Conservation (phyloP, 176 grass and related monocot species). For the Oryza coarctata region DNA sequence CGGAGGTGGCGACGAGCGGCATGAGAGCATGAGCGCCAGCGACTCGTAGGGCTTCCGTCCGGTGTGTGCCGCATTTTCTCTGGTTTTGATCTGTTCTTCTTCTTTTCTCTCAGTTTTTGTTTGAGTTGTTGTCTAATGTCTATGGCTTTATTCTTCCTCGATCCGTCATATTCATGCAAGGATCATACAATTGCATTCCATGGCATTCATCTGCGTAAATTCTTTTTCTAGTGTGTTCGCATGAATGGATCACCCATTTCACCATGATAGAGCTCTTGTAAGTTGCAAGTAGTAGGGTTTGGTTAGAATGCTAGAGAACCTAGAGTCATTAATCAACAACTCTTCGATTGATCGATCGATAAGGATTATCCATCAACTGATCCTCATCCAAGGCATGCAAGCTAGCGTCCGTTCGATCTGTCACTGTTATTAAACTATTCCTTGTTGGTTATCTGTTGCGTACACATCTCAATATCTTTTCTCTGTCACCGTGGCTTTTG, state of each 20-base stretch:
- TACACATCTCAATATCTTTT: neutral
- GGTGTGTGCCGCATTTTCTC: neutral
- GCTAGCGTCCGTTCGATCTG: neutral
- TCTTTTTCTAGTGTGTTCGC: neutral
- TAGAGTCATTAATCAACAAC: neutral
- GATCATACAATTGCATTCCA: constrained; percentile 22
- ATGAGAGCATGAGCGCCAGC: constrained; percentile 73
- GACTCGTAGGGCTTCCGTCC: constrained; percentile 61
- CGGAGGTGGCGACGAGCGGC: constrained; percentile 38
- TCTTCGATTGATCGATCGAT: neutral
- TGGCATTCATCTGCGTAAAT: constrained; percentile 9
- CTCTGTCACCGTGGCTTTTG: neutral
- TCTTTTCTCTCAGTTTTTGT: constrained; percentile 36
- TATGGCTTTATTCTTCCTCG: neutral
- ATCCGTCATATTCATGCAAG: constrained; percentile 8
- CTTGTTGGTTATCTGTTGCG: neutral
- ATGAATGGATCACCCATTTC: neutral
- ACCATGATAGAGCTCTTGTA: neutral
- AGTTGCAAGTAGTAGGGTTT: constrained; percentile 13
- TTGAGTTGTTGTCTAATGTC: neutral
- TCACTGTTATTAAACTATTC: neutral
- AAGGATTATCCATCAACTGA: neutral
- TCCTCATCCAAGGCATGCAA: neutral
- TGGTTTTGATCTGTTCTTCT: constrained; percentile 39
- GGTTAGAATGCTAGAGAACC: neutral